These are phyloP conservation scores for Hemerocallis citrina DNA, from an alignment of 106 monocot genomes.

Conservation along the genomic window DNA sequence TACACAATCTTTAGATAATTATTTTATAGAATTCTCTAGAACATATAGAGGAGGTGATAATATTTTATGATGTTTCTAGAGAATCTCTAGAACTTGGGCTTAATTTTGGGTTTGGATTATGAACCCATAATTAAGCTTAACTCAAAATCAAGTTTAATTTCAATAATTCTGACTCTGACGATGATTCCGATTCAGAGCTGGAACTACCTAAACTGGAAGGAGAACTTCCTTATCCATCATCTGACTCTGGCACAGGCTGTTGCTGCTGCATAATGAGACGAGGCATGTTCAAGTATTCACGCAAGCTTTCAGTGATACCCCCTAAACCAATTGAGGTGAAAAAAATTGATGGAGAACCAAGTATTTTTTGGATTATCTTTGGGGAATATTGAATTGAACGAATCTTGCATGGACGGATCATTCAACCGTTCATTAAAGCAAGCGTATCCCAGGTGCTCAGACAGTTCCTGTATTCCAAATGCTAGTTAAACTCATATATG, in stretches of 20 bases:
- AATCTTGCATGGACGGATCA: constrained; percentile 69
- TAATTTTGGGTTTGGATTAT: too few relatives aligned
- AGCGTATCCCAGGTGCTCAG: constrained; percentile 74
- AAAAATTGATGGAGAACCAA: constrained; percentile 82
- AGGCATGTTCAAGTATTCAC: constrained; percentile 87
- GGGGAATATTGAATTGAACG: constrained; percentile 75
- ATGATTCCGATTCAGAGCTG: too few relatives aligned
- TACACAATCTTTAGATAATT: too few relatives aligned
- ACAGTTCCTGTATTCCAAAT: constrained; percentile 45
- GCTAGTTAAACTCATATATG: not conserved
- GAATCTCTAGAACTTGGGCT: too few relatives aligned
- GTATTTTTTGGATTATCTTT: constrained; percentile 92
- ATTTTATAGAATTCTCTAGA: too few relatives aligned
- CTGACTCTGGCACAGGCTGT: constrained; percentile 35
- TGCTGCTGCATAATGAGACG: constrained; percentile 94
- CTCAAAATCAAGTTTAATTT: too few relatives aligned
- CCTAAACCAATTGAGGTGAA: too few relatives aligned
- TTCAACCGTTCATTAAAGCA: constrained; percentile 73
- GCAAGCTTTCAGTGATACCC: constrained; percentile 77
- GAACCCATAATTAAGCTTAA: too few relatives aligned
- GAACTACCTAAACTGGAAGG: constrained; percentile 1
- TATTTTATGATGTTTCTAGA: too few relatives aligned
- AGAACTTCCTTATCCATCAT: constrained; percentile 36
- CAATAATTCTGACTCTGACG: too few relatives aligned
- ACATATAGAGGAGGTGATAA: too few relatives aligned